Evolutionary conservation across 2,329 filamentous ascomycete species (phyloP), one percentile per base, ranked within the genome.

Genomic region (Trichophyton rubrum): DNA sequence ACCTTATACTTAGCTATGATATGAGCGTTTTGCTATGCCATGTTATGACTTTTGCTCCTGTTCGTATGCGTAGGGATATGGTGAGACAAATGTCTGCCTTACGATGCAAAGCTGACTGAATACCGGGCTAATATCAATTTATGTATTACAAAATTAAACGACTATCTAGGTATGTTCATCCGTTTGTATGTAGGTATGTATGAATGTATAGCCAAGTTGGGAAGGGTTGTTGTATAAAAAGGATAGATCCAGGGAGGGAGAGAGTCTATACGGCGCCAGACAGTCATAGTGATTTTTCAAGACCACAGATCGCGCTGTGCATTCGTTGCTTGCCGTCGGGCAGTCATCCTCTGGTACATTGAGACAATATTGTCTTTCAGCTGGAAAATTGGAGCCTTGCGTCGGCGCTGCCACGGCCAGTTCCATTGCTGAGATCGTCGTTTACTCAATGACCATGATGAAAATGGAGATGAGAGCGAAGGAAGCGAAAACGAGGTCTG

Each of bases 401-500:
- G 53, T 47, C n/a, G 64, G 58, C 56, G 60, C 49, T 59, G 49
- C 59, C 61, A 47, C 22, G 56, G 59, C 62, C 61, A 59, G 8
- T 45, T 27, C 61, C 63, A 62, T 40, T 59, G 58, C 53, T 41
- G 20, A 20, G 45, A 20, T 15, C n/a, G 27, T 17, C 27, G 49
- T 27, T 24, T 13, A 33, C 4, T 4, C 49, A n/a, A 62, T 24
- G 56, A 45, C 61, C 59, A 59, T 9, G 40, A 58, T 60, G 60
- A 56, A 20, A 33, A 55, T 60, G 60, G 49, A 20, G 38, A 55
- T n/a, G 24, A 35, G 20, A 6, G 3, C 1, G 45, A 49, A 56
- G 27, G 53, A 20, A 56, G 17, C 30, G 53, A 38, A 17, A 56
- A 40, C 30, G 30, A 17, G 13, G 30, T n/a, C 53, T 8, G 8